These are phyloP conservation scores for Arachis stenosperma DNA, from an alignment of 306 rosid species.

Conservation along the genomic window DNA sequence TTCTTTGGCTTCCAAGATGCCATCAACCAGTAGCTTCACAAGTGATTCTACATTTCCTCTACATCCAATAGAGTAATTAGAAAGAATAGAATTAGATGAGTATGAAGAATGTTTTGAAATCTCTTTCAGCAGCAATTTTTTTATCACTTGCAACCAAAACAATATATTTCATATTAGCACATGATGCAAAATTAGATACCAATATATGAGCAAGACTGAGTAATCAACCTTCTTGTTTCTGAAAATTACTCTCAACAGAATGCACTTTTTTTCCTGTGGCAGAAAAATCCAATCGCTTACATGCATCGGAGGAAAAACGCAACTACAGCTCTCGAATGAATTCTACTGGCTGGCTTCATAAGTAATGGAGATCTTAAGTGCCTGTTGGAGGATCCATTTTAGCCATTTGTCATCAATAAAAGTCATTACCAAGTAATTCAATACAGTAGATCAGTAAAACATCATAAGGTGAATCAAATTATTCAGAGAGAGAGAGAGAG, in stretches of 20 bases:
- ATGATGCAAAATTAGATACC: neutral
- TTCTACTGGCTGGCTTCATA: conserved; percentile 56
- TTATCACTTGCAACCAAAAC: conserved; percentile 23
- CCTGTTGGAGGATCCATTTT: conserved; percentile 55
- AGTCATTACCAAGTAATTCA: no score
- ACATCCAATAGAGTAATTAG: conserved; percentile 36
- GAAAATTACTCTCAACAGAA: conserved; percentile 42
- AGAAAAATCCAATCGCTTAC: conserved; percentile 75
- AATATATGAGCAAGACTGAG: conserved; percentile 23
- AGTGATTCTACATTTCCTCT: conserved; percentile 53
- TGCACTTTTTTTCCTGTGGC: conserved; percentile 52
- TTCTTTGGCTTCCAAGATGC: conserved; percentile 69
- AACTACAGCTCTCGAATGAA: conserved; percentile 57
- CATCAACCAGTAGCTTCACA: conserved; percentile 64
- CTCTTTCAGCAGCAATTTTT: neutral
- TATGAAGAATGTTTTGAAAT: neutral
- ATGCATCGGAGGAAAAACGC: conserved; percentile 58
- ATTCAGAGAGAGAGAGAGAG: no score
- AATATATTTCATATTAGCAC: conserved; percentile 13
- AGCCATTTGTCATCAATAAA: conserved; percentile 44
- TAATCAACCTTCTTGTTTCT: conserved; percentile 65
- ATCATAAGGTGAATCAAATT: no score
- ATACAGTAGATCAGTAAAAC: no score
- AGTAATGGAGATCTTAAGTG: conserved; percentile 68
- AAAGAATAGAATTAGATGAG: conserved; percentile 30